Percentiles rank a stretch among this genome's conserved stretches.
Conservation (phyloP, 352 stramenopile genomes). For the Phytophthora hibernalis region DNA sequence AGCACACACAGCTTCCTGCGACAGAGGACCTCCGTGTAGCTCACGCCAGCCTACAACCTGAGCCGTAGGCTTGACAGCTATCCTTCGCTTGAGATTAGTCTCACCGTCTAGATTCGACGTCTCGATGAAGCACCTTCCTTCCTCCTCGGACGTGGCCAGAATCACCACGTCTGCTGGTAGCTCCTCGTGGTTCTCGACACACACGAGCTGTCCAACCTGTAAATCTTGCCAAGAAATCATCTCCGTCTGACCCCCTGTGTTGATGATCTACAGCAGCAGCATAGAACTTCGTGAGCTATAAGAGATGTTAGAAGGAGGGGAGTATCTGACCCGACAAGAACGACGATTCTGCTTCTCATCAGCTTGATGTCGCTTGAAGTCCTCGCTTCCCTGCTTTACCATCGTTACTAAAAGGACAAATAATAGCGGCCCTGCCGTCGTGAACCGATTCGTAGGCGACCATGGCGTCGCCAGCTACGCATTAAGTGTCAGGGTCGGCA, state of each 20-base stretch:
- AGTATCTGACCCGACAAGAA: conserved; percentile 45
- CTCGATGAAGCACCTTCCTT: conserved; percentile 86
- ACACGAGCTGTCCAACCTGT: conserved; percentile 80
- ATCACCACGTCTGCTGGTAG: conserved; percentile 92
- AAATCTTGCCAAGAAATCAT: conserved; percentile 73
- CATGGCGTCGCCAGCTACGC: conserved; percentile 63
- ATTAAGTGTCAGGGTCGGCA: background rate
- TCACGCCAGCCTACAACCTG: conserved; percentile 44
- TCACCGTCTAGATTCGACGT: conserved; percentile 90
- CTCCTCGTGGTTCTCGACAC: conserved; percentile 83
- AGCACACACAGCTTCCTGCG: conserved; percentile 43
- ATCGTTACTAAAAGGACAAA: conserved; percentile 82
- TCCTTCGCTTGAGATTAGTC: conserved; percentile 87
- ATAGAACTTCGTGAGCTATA: background rate
- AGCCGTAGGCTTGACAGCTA: conserved; percentile 54
- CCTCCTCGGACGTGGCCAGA: conserved; percentile 71
- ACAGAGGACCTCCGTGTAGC: conserved; percentile 32
- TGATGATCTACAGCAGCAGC: conserved; percentile 50
- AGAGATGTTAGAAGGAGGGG: conserved; percentile 1
- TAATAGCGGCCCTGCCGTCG: conserved; percentile 70
- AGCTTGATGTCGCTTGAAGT: conserved; percentile 71
- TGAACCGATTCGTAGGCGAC: conserved; percentile 77
- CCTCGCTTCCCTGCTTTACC: conserved; percentile 77
- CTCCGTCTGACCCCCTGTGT: conserved; percentile 46
- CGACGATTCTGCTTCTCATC: conserved; percentile 74